These are phyloP conservation scores for Erodium chrysanthum DNA, from an alignment of 441 rosid species.

Conservation along the genomic window DNA sequence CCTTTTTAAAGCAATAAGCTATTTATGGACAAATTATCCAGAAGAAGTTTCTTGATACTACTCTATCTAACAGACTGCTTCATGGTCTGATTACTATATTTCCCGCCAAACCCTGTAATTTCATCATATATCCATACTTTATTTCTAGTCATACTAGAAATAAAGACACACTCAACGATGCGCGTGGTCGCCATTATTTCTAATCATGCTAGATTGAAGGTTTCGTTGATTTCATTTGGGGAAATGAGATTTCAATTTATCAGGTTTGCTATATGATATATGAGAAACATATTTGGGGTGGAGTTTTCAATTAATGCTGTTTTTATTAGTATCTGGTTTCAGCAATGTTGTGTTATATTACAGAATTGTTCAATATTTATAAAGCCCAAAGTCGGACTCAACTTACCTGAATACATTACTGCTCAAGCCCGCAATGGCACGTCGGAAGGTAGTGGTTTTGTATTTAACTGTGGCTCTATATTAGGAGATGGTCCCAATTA, in stretches of 20 bases:
- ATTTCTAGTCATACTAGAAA: too few species aligned
- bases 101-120: too few species aligned
- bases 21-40: too few species aligned
- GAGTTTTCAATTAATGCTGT: neutral
- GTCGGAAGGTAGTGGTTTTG: constrained; percentile 28
- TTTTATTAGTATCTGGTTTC: neutral
- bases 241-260: constrained; percentile 33
- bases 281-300: neutral
- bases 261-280: constrained; percentile 20
- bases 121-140: too few species aligned
- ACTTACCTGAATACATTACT: constrained; percentile 27
- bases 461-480: constrained; percentile 29
- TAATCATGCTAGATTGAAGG: constrained; percentile 40
- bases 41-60: too few species aligned
- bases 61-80: too few species aligned
- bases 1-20: too few species aligned
- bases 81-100: too few species aligned
- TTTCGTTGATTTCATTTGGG: constrained; percentile 50
- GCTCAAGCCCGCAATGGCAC: constrained; percentile 28
- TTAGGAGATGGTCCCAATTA: constrained; percentile 19
- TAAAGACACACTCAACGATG: constrained; percentile 40
- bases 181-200: constrained; percentile 38
- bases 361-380: constrained; percentile 22
- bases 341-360: neutral
- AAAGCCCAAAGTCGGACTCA: neutral